Conservation (phyloP, 805 yeast genomes). For the Candida vartiovaarae region DNA sequence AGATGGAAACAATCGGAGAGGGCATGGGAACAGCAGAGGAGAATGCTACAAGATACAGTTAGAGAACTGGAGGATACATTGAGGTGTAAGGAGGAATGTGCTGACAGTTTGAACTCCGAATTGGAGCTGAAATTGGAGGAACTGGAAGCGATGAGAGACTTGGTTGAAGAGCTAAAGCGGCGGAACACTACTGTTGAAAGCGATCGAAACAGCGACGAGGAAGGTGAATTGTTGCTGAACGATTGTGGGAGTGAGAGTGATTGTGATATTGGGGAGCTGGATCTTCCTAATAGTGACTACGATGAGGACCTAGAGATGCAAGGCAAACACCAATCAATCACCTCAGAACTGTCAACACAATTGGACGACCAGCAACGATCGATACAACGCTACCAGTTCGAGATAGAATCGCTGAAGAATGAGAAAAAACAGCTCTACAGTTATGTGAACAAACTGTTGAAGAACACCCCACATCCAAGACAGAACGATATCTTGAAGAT, state of each 20-base stretch:
- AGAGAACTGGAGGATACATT: not conserved
- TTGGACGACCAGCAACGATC: constrained; percentile 9
- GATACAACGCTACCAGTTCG: constrained; percentile 12
- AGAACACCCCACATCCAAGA: constrained; percentile 9
- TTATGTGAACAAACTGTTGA: constrained; percentile 19
- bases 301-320: not conserved
- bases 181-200: not conserved
- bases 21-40: constrained; percentile 3
- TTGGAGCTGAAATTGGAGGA: constrained; percentile 11
- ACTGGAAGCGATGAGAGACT: constrained; percentile 3
- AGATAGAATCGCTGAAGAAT: constrained; percentile 16
- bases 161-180: not conserved
- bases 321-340: constrained; percentile 1
- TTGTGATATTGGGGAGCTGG: not conserved
- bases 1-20: constrained; percentile 14
- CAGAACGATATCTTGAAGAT: constrained; percentile 21
- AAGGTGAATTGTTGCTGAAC: constrained; percentile 1
- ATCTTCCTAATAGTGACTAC: constrained; percentile 1
- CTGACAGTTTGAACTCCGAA: constrained; percentile 13
- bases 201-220: not conserved
- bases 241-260: constrained; percentile 5
- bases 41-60: not conserved
- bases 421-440: constrained; percentile 21
- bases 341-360: constrained; percentile 5
- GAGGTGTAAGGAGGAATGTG: constrained; percentile 10